Percentiles rank a stretch among this genome's conserved stretches.
Conservation (phyloP, 139 green algal genomes). For the Gonium pectorale region DNA sequence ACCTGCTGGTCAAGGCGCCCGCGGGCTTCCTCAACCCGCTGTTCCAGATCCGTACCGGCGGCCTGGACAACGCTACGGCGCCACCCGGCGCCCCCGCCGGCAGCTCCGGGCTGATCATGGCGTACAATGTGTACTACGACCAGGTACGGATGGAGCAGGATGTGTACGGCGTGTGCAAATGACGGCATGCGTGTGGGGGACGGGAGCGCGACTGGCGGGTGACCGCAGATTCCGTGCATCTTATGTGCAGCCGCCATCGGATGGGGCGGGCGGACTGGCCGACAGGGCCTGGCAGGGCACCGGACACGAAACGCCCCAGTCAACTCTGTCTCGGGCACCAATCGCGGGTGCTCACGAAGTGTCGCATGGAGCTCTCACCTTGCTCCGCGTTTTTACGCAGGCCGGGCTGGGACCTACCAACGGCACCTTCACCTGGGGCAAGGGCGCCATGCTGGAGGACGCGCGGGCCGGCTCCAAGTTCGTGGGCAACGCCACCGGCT, state of each 20-base stretch:
- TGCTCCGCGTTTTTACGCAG: neutral
- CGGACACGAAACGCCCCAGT: no score
- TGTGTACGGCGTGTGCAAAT: no score
- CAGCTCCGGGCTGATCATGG: neutral
- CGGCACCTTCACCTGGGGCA: conserved; percentile 26
- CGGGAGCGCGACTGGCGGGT: no score
- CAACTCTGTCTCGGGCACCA: no score
- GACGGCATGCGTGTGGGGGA: no score
- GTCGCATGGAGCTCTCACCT: no score
- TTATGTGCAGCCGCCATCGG: no score
- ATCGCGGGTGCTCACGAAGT: no score
- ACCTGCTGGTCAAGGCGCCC: neutral
- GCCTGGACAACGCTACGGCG: neutral
- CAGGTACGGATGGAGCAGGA: no score
- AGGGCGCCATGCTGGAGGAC: conserved; percentile 43
- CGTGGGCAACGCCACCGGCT: conserved; percentile 23
- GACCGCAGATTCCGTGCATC: no score
- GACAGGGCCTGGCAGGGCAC: no score
- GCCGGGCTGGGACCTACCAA: neutral
- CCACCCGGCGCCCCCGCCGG: neutral
- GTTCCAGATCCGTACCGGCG: conserved; percentile 11
- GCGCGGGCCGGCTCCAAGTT: neutral
- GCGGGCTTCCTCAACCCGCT: neutral
- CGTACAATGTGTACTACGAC: conserved; percentile 45
- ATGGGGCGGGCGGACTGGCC: no score